A percentile compares a stretch with the other conserved stretches of the same genome.
Conservation (phyloP, 139 green algal genomes). For the Chlorella ohadii region DNA sequence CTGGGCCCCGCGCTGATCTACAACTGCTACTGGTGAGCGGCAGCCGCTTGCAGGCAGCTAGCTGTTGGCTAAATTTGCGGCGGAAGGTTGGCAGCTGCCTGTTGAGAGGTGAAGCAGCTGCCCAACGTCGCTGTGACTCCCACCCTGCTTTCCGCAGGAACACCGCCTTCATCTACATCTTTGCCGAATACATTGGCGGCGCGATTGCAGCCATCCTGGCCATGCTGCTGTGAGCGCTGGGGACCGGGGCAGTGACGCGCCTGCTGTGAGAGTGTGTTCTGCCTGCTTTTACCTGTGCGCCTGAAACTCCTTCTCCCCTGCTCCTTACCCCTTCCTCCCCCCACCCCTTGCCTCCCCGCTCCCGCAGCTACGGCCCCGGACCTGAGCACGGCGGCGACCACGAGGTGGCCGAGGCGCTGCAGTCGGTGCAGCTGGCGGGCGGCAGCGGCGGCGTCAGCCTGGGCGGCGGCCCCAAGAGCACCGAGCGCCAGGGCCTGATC, state of each 20-base stretch:
- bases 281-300: no score
- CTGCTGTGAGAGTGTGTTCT: no score
- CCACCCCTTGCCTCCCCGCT: no score
- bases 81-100: no score
- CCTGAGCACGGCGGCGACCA: constrained; percentile 9
- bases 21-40: constrained; percentile 44
- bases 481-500: constrained; percentile 25
- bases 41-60: background rate
- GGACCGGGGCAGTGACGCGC: no score
- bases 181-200: constrained; percentile 71
- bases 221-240: constrained; percentile 60
- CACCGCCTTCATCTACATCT: constrained; percentile 77
- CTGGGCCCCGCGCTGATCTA: constrained; percentile 79
- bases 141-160: constrained; percentile 37
- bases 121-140: background rate
- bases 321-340: no score
- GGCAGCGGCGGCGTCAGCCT: background rate
- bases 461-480: background rate
- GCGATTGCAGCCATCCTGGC: constrained; percentile 61
- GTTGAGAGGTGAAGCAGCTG: no score
- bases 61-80: no score
- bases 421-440: constrained; percentile 8
- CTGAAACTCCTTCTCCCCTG: no score
- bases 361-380: constrained; percentile 52
- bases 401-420: background rate